Evolutionary conservation across 352 stramenopile species (phyloP), one percentile per base, ranked within the genome.

Genomic region (Phytopythium oedochilum): DNA sequence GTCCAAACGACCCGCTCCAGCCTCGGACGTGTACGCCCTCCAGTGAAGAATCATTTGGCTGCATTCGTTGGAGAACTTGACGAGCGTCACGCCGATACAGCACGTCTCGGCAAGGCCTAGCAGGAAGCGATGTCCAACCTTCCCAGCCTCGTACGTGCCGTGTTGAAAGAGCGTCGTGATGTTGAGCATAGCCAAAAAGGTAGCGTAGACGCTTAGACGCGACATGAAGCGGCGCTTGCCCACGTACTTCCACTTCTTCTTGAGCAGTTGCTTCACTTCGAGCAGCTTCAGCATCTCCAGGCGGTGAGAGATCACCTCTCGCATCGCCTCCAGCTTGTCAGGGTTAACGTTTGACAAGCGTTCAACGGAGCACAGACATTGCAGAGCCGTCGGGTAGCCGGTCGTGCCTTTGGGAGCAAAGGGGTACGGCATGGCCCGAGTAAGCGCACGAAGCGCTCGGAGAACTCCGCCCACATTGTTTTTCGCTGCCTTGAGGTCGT

Each of bases 231-330:
- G 64, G 4, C 61, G 35, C 42, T 68, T 72, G 15, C 77, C 77
- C 22, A 84, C 70, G 45, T 82, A 88, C 29, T 88, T 81, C 77
- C 72, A 88, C 31, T 88, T 88, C 44, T 84, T 86, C 34, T 67
- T 52, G 17, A 88, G 53, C 22, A 85, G 46, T 39, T 75, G 63
- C 52, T 77, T 67, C 10, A 88, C 72, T 44, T 85, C 68, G 3
- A 75, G 57, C 15, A 80, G 61, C 44, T 78, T 75, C 17, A 88
- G 73, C 59, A 86, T 79, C 57, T 84, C 70, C 2, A 86, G 58
- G 5, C 77, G 72, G 17, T 66, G 68, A 11, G 69, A 53, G 22
- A 83, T 55, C 8, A 81, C 50, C 7, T 54, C 35, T 31, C 74
- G 47, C 42, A 67, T 61, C 17, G 60, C 53, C 0, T 53, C n/a